phyloP scores from a whole-genome alignment of 768 basidiomycete genomes.

The Termitomyces sp. region DNA sequence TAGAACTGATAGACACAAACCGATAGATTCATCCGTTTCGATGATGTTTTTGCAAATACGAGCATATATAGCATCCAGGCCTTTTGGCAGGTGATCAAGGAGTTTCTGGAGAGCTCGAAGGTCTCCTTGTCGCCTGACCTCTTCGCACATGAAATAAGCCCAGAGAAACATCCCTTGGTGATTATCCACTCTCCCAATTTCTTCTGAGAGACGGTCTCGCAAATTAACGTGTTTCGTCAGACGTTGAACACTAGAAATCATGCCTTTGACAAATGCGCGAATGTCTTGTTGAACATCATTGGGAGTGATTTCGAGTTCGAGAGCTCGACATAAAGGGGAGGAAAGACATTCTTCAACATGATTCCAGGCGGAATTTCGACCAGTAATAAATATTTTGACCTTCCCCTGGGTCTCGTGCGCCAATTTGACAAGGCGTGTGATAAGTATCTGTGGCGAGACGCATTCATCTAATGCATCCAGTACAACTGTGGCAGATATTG shows the following conservation, averaged over 20 bases:
- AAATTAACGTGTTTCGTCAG: background rate
- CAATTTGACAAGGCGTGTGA: background rate
- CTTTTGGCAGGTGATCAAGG: background rate
- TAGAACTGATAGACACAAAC: background rate
- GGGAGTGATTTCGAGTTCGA: background rate
- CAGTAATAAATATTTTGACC: constrained; percentile 1
- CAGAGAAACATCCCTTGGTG: constrained; percentile 8
- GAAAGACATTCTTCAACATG: background rate
- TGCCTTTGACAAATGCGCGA: background rate
- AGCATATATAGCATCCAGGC: background rate
- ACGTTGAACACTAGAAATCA: background rate
- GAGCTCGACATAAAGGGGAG: background rate
- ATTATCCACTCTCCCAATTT: background rate
- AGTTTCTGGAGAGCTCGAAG: background rate
- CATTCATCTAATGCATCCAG: constrained; percentile 10
- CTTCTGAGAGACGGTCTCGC: background rate
- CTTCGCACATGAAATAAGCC: constrained; percentile 2
- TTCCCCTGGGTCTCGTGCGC: background rate
- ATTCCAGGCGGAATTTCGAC: constrained; percentile 1
- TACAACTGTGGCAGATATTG: background rate
- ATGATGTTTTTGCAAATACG: background rate
- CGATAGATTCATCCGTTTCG: background rate
- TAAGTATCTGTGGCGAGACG: background rate
- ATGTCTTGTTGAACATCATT: constrained; percentile 4
- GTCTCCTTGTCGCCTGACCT: background rate